Base-by-base conservation (phyloP, 768 basidiomycete genomes). In the Tephrocybe sp. region DNA sequence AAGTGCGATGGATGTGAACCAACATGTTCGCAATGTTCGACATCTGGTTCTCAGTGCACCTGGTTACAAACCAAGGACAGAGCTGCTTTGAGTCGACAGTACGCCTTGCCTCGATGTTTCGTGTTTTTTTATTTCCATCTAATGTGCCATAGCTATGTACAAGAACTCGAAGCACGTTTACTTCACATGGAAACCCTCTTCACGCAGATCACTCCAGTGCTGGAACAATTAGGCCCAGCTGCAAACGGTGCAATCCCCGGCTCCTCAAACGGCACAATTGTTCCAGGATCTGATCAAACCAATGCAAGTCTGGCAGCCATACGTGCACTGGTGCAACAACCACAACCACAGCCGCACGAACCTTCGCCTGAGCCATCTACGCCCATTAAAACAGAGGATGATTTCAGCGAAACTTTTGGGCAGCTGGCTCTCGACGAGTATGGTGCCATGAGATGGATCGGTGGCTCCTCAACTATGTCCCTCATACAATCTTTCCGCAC, bases 1-100 rank as follows among this genome's bases (percentile, higher is more conserved):
- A 93, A 93, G 66, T 93, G 91, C 68, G 91, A 93, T 70, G 91
- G 91, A 56, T 79, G 74, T 59, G 91, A 93, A 63, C 91, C 91
- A 11, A 86, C 84, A 10, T 93, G 91, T 59, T 85, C 88, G 0
- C 91, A 92, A 61, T 93, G 91, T 62, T 64, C 79, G 15, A 70
- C 80, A 36, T 86, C 88, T 6, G 82, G 81, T 39, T 85, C 87
- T 1, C 80, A 83, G 57, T 93, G 91, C 62, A 89, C 87, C 37
- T 93, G 91, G 91, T 73, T 91, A 36, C 91, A 93, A 69, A 93
- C 91, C 5, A 92, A 91, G 70, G 91, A 93, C 68, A 83, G 91
- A 60, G 91, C 91, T 19, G 91, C 91, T 4, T 71, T 92, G 55
- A 93, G 91, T 63, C 77, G 91, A 75, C 91, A 93, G 91, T 93